A percentile compares a stretch with the other conserved stretches of the same genome.
Conservation (phyloP, 2,329 filamentous ascomycete species). For the Diaporthe aspalathi region DNA sequence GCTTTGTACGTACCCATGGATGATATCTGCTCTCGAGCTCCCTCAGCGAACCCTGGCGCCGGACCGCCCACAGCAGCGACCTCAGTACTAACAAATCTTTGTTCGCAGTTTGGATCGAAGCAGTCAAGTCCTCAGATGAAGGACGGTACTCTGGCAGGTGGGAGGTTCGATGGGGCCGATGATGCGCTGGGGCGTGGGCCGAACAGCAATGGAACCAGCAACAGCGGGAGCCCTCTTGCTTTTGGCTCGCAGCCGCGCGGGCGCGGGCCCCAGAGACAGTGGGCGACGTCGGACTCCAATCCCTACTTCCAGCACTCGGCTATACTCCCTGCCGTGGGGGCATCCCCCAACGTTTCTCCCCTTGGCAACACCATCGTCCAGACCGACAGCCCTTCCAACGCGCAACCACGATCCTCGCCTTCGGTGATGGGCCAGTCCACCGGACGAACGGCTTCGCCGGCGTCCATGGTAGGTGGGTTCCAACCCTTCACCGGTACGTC, state of each 20-base stretch:
- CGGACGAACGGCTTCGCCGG: slow-evolving; percentile 56
- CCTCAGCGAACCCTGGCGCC: slow-evolving; percentile 43
- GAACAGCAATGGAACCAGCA: slow-evolving; percentile 52
- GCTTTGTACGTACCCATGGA: slow-evolving; percentile 88
- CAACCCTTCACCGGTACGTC: slow-evolving; percentile 60
- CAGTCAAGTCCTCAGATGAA: slow-evolving; percentile 63
- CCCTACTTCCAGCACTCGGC: slow-evolving; percentile 50
- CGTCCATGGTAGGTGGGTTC: slow-evolving; percentile 57
- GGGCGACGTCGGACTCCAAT: slow-evolving; percentile 50
- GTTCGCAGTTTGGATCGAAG: slow-evolving; percentile 70
- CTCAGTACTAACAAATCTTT: slow-evolving; percentile 53
- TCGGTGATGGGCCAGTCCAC: slow-evolving; percentile 48
- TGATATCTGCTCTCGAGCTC: slow-evolving; percentile 40
- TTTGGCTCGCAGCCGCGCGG: slow-evolving; percentile 47
- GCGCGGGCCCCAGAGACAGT: slow-evolving; percentile 55
- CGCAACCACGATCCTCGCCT: slow-evolving; percentile 41
- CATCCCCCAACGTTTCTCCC: slow-evolving; percentile 51
- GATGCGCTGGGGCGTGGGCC: slow-evolving; percentile 50
- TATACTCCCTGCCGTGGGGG: slow-evolving; percentile 46
- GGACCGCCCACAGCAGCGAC: slow-evolving; percentile 42
- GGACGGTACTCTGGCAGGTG: slow-evolving; percentile 58
- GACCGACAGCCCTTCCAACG: slow-evolving; percentile 47
- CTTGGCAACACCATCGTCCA: slow-evolving; percentile 45
- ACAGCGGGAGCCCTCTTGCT: slow-evolving; percentile 52
- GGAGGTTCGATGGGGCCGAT: slow-evolving; percentile 56